Percentiles rank a stretch among this genome's conserved stretches.
Conservation (phyloP, 2,329 filamentous ascomycete species). For the Talaromyces rugulosus region DNA sequence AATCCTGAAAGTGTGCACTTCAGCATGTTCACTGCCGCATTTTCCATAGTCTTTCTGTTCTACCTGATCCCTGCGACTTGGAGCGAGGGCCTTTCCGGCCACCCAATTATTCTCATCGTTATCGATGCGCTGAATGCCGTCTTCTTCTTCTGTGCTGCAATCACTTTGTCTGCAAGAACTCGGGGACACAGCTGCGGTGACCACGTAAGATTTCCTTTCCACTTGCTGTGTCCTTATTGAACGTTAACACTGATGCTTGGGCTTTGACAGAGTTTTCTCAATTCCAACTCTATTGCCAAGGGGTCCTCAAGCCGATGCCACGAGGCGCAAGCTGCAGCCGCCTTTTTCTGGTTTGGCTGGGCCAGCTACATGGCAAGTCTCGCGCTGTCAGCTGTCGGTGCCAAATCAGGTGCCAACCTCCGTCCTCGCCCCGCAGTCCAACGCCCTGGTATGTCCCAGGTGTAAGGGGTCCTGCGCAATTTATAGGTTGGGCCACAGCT, state of each 20-base stretch:
- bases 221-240: neutral
- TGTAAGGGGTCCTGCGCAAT: constrained; percentile 23
- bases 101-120: constrained; percentile 40
- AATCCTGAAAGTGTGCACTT: constrained; percentile 57
- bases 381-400: constrained; percentile 35
- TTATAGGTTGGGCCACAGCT: neutral
- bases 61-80: constrained; percentile 44
- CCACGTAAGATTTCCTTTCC: constrained; percentile 29
- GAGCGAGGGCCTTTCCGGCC: constrained; percentile 35
- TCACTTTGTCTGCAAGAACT: constrained; percentile 47
- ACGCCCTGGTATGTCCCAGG: constrained; percentile 43
- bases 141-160: constrained; percentile 46
- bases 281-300: constrained; percentile 43
- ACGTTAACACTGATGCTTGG: neutral
- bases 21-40: constrained; percentile 45
- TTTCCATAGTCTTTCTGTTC: constrained; percentile 45
- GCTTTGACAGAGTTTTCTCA: constrained; percentile 32
- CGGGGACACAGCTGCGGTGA: constrained; percentile 44
- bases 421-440: constrained; percentile 30
- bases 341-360: constrained; percentile 52
- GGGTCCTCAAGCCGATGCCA: constrained; percentile 44
- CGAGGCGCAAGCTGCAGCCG: constrained; percentile 47
- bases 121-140: constrained; percentile 46
- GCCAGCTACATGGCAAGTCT: constrained; percentile 40
- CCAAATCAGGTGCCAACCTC: constrained; percentile 30